These are phyloP conservation scores for Elaeis oleifera DNA, from an alignment of 202 grass and related monocot genomes.

Conservation along the genomic window DNA sequence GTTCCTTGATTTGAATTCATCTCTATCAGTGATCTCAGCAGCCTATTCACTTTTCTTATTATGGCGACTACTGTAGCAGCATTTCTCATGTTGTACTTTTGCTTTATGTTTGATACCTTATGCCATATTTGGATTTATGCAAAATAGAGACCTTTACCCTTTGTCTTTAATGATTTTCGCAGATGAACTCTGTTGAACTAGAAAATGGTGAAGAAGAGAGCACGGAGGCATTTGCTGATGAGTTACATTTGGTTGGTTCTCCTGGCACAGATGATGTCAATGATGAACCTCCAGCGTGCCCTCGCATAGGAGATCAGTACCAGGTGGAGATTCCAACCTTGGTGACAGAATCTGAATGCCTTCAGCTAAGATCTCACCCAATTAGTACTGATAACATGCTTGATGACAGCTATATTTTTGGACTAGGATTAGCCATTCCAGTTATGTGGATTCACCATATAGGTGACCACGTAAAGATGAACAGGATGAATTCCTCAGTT, in stretches of 20 bases:
- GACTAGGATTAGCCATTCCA: conserved; percentile 46
- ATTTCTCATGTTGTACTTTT: too few species aligned
- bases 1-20: too few species aligned
- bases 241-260: conserved; percentile 27
- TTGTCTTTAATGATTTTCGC: conserved; percentile 9
- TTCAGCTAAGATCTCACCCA: conserved; percentile 20
- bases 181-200: conserved; percentile 28
- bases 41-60: too few species aligned
- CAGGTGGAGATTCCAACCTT: conserved; percentile 66
- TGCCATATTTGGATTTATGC: background rate
- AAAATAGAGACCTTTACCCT: background rate
- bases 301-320: conserved; percentile 63
- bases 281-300: conserved; percentile 49
- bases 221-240: conserved; percentile 5
- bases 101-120: too few species aligned
- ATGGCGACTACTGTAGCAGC: too few species aligned
- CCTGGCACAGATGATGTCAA: conserved; percentile 30
- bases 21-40: too few species aligned
- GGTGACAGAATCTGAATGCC: conserved; percentile 27
- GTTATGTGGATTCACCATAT: conserved; percentile 42
- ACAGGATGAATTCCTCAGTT: conserved; percentile 16
- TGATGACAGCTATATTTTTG: conserved; percentile 36
- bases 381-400: conserved; percentile 11
- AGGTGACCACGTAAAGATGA: conserved; percentile 21
- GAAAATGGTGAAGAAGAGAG: conserved; percentile 16